Base-by-base conservation (phyloP, 2,329 filamentous ascomycete species). In the Blastomyces percursus region DNA sequence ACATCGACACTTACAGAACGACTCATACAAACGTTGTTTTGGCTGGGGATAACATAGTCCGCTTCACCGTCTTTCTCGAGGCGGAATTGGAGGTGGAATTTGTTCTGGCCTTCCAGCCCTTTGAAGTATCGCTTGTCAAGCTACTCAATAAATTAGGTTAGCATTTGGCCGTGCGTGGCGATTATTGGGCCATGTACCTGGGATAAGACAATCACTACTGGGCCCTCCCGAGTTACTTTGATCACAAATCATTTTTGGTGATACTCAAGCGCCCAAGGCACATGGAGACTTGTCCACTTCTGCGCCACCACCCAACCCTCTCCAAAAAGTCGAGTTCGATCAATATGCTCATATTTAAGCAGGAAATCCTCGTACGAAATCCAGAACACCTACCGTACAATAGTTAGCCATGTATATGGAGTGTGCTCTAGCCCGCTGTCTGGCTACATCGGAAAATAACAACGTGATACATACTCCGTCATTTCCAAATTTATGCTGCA, bases 1-100 rank as follows among this genome's bases (percentile, higher is more conserved):
- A 94, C 80, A 72, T 94, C 90, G 1, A 89, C 86, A 59, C 87
- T 91, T 48, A 91, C 86, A 0, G 87, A 89, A 7, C 90, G 85
- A 27, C 80, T 84, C 83, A 91, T 89, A 73, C 78, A 79, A 64
- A 82, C 82, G 42, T 78, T 81, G 9, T 75, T 79, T 57, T 81
- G 80, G 66, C 80, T 84, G 63, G 82, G 81, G 12, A 84, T 81
- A 54, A 83, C 80, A 66, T 84, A 85, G 48, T 83, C 80, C n/a
- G 81, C 78, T 60, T 84, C 81, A n/a, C 80, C 81, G 70, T 83
- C 79, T 64, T 82, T 82, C 68, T 85, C 81, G 0, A 86, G 72
- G 1, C 83, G 79, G 69, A 86, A 86, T 63, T 85, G 82, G 12
- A 86, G 72, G 6, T 80, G 73, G 69, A 83, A 86, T 46, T 77